These are phyloP conservation scores for Cercospora zeina DNA, from an alignment of 2,329 filamentous ascomycete species.

Conservation along the genomic window DNA sequence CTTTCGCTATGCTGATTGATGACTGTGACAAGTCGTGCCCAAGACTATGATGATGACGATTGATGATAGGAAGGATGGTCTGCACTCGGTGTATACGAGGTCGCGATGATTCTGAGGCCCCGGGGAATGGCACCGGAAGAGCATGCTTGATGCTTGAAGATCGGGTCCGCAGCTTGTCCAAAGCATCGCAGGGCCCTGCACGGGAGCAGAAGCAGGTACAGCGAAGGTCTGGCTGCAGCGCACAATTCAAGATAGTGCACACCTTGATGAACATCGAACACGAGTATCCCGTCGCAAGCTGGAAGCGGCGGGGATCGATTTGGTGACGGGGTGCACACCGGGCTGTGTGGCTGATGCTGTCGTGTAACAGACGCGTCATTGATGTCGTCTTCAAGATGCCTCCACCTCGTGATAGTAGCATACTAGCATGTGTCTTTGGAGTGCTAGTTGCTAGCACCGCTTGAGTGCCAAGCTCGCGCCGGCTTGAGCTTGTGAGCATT, in stretches of 20 bases:
- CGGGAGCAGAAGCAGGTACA: neutral
- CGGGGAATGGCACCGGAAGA: neutral
- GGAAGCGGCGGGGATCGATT: neutral
- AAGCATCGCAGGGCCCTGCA: neutral
- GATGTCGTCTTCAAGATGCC: neutral
- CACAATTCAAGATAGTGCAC: too few species aligned
- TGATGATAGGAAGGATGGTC: neutral
- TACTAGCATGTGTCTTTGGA: neutral
- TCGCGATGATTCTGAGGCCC: neutral
- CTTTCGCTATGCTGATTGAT: neutral
- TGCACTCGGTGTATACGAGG: neutral
- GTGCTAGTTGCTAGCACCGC: neutral
- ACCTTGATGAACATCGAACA: neutral
- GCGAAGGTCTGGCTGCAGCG: neutral
- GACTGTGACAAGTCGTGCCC: neutral
- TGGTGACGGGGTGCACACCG: neutral
- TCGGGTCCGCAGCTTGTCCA: neutral
- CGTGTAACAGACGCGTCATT: neutral
- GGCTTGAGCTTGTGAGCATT: constrained; percentile 1
- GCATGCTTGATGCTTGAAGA: neutral
- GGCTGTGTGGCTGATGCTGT: neutral
- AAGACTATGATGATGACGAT: neutral
- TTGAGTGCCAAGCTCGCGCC: neutral
- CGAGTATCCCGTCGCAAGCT: neutral
- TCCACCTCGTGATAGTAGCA: too few species aligned